Base-by-base conservation (phyloP, 2,329 filamentous ascomycete genomes). In the Trichoderma breve region DNA sequence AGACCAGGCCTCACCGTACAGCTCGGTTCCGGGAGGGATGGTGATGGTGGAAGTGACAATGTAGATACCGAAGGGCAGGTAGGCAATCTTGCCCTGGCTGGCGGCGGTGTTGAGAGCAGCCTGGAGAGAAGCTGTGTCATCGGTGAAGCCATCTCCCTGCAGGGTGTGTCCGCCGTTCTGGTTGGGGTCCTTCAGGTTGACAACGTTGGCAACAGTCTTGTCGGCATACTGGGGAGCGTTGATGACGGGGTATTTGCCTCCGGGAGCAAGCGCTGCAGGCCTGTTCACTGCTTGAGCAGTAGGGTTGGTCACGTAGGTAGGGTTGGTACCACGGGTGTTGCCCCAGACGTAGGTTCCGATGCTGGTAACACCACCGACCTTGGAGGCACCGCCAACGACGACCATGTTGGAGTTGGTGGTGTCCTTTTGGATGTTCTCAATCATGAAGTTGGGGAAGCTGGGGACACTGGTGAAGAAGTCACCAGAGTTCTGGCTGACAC, bases 101-200 rank as follows among this genome's bases (percentile, higher is more conserved):
- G 83, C 83, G 4, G 89, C 88, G 2, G 78, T 79, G 76, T 84
- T 82, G 77, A 92, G 85, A n/a, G 86, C 85, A 1, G 76, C 79
- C 77, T 92, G 88, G 14, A 92, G 83, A 3, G 87, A 87, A 3
- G 81, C 80, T 3, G 90, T 91, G 75, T 91, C 88, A 77, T 91
- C 89, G 1, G 86, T 86, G 2, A 79, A 78, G 14, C 87, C 89
- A 76, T 91, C 84, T 62, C 88, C 89, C 24, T 55, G 57, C 3
- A 72, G 71, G n/a, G 71, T 51, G 26, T 63, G 60, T 26, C 71
- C 71, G 7, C 71, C 71, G 47, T 72, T 72, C 51, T 72, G 64
- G 26, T 4, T 69, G 11, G 65, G 4, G 9, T 72, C 71, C 57
- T 72, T 72, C 64, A 72, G 47, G 51, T 72, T 72, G 47, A 69